These are phyloP conservation scores for Strobilomyces echinocephalus DNA, from an alignment of 768 basidiomycete genomes.

Conservation along the genomic window DNA sequence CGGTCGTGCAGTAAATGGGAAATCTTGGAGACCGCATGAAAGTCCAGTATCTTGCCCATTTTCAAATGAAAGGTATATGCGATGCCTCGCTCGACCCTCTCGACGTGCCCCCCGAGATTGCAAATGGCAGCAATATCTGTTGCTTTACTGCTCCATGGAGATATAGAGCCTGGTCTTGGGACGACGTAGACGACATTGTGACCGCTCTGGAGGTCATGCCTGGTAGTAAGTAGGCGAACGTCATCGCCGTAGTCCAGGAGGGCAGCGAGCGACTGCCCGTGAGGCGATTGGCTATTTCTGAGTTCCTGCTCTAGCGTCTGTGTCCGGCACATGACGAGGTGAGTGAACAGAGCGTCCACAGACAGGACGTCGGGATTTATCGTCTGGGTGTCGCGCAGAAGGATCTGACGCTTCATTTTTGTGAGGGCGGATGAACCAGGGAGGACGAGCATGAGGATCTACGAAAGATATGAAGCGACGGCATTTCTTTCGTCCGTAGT, in stretches of 20 bases:
- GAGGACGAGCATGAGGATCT: conserved; percentile 66
- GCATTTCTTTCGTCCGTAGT: not conserved
- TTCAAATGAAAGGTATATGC: conserved; percentile 58
- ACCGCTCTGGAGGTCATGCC: conserved; percentile 27
- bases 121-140: conserved; percentile 92
- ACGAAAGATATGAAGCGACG: not conserved
- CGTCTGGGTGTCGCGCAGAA: conserved; percentile 58
- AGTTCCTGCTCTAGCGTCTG: conserved; percentile 45
- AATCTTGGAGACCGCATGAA: conserved; percentile 48
- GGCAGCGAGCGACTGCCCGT: conserved; percentile 53
- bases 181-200: conserved; percentile 63
- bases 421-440: conserved; percentile 76
- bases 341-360: conserved; percentile 81
- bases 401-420: conserved; percentile 58
- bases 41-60: conserved; percentile 37
- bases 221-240: conserved; percentile 44
- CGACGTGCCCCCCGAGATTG: conserved; percentile 64
- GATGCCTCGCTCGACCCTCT: conserved; percentile 82
- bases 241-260: conserved; percentile 87
- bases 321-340: conserved; percentile 69
- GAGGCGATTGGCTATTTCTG: conserved; percentile 36
- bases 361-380: conserved; percentile 50
- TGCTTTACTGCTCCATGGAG: conserved; percentile 99
- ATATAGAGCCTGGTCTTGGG: conserved; percentile 86
- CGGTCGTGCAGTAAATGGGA: conserved; percentile 83